Evolutionary conservation across 371 early-diverging fungal species (phyloP).

Genomic region (Mortierella sp.): DNA sequence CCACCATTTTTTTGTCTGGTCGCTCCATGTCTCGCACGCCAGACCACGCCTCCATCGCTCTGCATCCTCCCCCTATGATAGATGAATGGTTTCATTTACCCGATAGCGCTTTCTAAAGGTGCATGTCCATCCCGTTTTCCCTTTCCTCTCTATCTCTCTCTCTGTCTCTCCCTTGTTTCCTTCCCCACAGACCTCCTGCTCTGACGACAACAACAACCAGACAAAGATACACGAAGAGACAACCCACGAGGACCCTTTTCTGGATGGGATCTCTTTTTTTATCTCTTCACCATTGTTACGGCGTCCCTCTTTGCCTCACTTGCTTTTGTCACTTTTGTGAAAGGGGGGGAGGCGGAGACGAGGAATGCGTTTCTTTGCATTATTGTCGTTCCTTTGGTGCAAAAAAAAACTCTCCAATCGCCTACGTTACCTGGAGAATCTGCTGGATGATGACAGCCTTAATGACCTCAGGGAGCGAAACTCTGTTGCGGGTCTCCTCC

Average conservation of each 20-base stretch:
- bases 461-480: constrained; percentile 68
- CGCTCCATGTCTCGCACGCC: not conserved
- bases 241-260: not conserved
- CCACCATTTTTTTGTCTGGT: not conserved
- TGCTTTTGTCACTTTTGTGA: not conserved
- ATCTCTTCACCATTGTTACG: not conserved
- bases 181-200: constrained; percentile 2
- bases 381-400: not conserved
- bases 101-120: not conserved
- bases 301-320: not conserved
- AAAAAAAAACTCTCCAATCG: not conserved
- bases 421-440: constrained; percentile 60
- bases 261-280: constrained; percentile 1
- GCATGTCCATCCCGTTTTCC: not conserved
- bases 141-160: not conserved
- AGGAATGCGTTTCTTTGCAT: not conserved
- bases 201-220: not conserved
- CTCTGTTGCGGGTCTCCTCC: constrained; percentile 75
- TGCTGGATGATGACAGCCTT: constrained; percentile 72
- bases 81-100: not conserved
- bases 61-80: not conserved
- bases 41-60: not conserved
- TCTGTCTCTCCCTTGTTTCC: not conserved
- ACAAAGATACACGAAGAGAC: not conserved
- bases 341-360: not conserved